Evolutionary conservation across 345 rosid genomes (phyloP), one percentile per base, ranked within the genome.

Genomic region (Brassica carinata): DNA sequence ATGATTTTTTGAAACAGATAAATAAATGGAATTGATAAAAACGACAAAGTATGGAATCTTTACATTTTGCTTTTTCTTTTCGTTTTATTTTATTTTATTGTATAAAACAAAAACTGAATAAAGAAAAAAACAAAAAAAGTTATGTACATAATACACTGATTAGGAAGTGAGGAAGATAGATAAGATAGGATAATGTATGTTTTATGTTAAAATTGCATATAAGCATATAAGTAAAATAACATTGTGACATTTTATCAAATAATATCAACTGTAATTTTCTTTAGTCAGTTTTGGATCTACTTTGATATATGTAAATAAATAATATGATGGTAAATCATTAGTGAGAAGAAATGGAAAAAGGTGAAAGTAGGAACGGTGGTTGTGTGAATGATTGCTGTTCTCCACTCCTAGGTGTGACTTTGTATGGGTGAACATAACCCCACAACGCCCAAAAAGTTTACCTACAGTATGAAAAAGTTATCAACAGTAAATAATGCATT

Each of bases 381-480:
- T 88, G 90, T 30, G 79, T 53, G 77, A 80, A 94, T 94, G 84
- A 94, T 94, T 89, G 96, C 65, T 89, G 94, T 87, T 86, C 85
- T 87, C 92, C 92, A 85, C 87, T 84, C 83, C 67, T 63, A 64
- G 29, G 63, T 69, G 38, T 18, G 67, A 64, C 38, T 64, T 64
- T 64, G 67, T 30, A 64, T 73, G 83, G 79, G 38, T 74, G 76
- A 75, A 75, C 76, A 64, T 69, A 51, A 80, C 83, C 83, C 79
- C 69, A 79, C 77, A 59, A 48, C 15, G 8, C 76, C 19, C 72
- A 70, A 70, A 23, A 70, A 62, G 27, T 63, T 74, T 75, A 75
- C 79, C 75, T 45, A 67, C 55, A 36, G 31, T 72, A 5, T 73
- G 36, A 65, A 78, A 78, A 72, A 65, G 63, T 40, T 57, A 40